Evolutionary conservation across 176 grass and related monocot genomes (phyloP).

Genomic region (Zoysia japonica): DNA sequence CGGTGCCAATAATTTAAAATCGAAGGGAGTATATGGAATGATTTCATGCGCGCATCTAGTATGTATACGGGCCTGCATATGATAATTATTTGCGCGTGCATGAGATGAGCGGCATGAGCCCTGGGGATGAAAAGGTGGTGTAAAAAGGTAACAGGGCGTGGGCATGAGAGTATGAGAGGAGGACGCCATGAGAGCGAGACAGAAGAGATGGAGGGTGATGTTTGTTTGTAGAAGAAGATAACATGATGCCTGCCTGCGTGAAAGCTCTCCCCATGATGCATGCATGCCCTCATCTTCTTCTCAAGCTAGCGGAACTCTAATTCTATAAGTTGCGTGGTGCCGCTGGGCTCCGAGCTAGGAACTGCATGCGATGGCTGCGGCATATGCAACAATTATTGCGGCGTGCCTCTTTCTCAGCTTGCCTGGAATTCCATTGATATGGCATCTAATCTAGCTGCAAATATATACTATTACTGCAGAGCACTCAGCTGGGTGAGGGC

Average conservation of each 20-base stretch:
- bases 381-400: slow-evolving; percentile 48
- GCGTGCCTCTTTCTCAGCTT: slow-evolving; percentile 7
- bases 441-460: slow-evolving; percentile 22
- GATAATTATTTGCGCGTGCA: slow-evolving; percentile 55
- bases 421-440: slow-evolving; percentile 32
- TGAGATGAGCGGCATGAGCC: slow-evolving; percentile 3
- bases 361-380: background rate
- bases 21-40: too few relatives aligned
- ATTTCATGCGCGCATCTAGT: too few relatives aligned
- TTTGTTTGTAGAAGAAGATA: slow-evolving; percentile 99
- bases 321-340: slow-evolving; percentile 27
- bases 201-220: slow-evolving; percentile 52
- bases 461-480: background rate
- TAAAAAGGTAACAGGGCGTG: slow-evolving; percentile 61
- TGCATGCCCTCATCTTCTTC: slow-evolving; percentile 3
- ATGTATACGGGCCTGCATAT: background rate
- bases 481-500: background rate
- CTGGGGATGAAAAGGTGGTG: slow-evolving; percentile 47
- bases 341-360: background rate
- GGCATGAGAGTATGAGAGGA: slow-evolving; percentile 57
- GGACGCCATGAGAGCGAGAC: slow-evolving; percentile 30
- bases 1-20: too few relatives aligned
- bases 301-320: background rate
- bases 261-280: slow-evolving; percentile 78
- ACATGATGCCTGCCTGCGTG: slow-evolving; percentile 99